Evolutionary conservation across 179 eudicot genomes (phyloP).

Genomic region (Beta corolliflora): DNA sequence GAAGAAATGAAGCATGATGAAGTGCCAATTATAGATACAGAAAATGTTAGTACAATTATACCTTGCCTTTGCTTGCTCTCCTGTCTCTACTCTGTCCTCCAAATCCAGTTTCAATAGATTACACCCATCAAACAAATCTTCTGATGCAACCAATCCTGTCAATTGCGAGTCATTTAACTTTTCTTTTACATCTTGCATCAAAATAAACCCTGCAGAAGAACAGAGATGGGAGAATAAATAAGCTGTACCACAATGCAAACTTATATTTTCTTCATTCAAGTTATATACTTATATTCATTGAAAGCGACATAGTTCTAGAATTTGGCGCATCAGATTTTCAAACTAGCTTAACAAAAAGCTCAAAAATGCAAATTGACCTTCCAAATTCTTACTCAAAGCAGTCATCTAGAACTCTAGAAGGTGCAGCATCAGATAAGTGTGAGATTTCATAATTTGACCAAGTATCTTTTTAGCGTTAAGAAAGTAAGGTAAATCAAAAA

Average conservation of each 20-base stretch:
- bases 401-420: not conserved
- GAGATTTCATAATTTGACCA: not conserved
- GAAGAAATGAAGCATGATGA: not conserved
- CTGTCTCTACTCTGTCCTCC: conserved; percentile 6
- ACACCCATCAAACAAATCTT: conserved; percentile 31
- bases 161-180: conserved; percentile 38
- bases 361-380: not conserved
- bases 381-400: not conserved
- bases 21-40: not conserved
- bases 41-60: not conserved
- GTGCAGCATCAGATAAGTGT: not conserved
- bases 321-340: not conserved
- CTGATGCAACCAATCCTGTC: conserved; percentile 36
- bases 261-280: too few species aligned
- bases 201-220: conserved; percentile 43
- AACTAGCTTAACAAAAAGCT: not conserved
- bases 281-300: not conserved
- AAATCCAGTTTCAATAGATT: conserved; percentile 8
- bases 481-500: not conserved
- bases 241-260: not conserved
- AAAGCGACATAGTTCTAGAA: not conserved
- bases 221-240: not conserved
- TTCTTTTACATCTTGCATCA: conserved; percentile 53
- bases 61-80: conserved; percentile 12
- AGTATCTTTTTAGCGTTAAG: not conserved